phyloP scores from a whole-genome alignment of 2,329 filamentous ascomycete genomes.

The Beauveria scarabaeidicola region DNA sequence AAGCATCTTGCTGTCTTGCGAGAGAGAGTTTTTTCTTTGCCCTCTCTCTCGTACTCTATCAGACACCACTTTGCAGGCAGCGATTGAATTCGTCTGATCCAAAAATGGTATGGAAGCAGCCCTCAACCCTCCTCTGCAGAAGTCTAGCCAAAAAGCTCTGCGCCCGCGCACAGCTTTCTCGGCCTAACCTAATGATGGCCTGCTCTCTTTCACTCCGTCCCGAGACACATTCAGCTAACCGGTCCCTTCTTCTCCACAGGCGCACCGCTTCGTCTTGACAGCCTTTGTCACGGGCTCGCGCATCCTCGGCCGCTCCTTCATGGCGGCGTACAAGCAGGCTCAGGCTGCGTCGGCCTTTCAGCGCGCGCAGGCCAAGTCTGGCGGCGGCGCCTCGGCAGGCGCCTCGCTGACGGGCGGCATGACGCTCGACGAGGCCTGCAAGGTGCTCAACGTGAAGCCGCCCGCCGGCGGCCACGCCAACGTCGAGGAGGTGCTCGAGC shows the following conservation, averaged over 20 bases:
- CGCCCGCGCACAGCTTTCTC: not conserved
- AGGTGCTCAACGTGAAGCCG: conserved; percentile 91
- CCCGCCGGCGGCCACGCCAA: conserved; percentile 65
- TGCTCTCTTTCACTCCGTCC: not conserved
- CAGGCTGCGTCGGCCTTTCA: conserved; percentile 78
- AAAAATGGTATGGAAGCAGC: conserved; percentile 5
- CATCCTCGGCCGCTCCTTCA: conserved; percentile 86
- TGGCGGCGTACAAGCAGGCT: conserved; percentile 93
- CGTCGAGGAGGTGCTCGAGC: conserved; percentile 68
- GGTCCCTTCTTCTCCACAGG: conserved; percentile 41
- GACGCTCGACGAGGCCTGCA: conserved; percentile 92
- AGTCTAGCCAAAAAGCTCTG: not conserved
- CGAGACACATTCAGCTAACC: not conserved
- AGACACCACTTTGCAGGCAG: not conserved
- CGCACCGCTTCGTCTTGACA: conserved; percentile 81
- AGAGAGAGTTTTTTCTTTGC: not conserved
- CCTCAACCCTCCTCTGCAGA: not conserved
- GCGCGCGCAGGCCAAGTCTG: conserved; percentile 58
- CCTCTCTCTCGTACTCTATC: not conserved
- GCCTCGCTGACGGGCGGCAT: conserved; percentile 59
- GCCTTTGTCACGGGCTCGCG: conserved; percentile 85
- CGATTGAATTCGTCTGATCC: conserved; percentile 12
- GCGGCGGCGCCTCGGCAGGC: conserved; percentile 45
- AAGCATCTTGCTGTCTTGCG: conserved; percentile 3
- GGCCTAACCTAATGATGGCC: not conserved